phyloP scores from a whole-genome alignment of 345 rosid species.

The Trapa bicornis region DNA sequence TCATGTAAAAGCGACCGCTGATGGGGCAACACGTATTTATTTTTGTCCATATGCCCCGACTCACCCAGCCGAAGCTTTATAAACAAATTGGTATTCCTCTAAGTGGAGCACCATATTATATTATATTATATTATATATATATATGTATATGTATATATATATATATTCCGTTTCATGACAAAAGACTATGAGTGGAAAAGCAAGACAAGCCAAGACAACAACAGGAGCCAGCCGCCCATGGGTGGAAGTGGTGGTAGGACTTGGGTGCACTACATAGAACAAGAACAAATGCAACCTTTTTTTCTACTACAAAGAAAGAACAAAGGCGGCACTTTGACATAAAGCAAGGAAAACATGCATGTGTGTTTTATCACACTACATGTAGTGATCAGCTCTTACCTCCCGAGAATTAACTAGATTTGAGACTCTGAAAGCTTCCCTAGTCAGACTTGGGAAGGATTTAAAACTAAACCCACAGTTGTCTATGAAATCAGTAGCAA shows the following conservation, averaged over 20 bases:
- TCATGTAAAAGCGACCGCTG: background rate
- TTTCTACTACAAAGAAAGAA: background rate
- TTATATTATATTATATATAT: background rate
- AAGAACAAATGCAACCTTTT: background rate
- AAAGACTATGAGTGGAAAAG: background rate
- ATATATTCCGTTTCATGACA: background rate
- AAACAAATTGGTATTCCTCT: background rate
- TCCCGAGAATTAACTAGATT: too few relatives aligned
- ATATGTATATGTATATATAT: too few relatives aligned
- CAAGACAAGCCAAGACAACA: slow-evolving; percentile 6
- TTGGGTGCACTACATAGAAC: background rate
- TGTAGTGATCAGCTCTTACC: too few relatives aligned
- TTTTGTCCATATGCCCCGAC: too few relatives aligned
- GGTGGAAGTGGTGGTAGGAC: slow-evolving; percentile 14
- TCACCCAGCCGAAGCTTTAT: background rate
- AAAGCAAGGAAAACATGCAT: background rate
- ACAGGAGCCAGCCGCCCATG: slow-evolving; percentile 8
- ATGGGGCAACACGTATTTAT: background rate
- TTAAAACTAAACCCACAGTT: background rate
- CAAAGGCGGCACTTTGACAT: slow-evolving; percentile 1
- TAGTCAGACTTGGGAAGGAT: too few relatives aligned
- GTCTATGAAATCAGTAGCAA: background rate
- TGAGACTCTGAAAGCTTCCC: too few relatives aligned
- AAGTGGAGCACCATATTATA: background rate
- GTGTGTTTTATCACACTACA: too few relatives aligned